These are phyloP conservation scores for Acorus calamus DNA, from an alignment of 106 monocot species.

Conservation along the genomic window DNA sequence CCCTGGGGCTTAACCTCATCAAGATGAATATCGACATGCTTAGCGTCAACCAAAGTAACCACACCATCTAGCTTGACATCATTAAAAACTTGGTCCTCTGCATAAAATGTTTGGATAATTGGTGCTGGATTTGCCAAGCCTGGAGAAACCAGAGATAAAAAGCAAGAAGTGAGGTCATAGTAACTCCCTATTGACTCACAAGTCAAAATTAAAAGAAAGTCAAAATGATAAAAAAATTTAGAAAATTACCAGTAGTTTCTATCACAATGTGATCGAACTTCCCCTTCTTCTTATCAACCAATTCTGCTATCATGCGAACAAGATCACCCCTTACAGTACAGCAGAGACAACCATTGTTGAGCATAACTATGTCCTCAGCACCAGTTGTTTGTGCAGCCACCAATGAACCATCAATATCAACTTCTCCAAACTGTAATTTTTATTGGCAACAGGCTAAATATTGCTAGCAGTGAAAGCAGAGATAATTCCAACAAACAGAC, in stretches of 20 bases:
- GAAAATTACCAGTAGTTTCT: slow-evolving; percentile 85
- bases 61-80: slow-evolving; percentile 95
- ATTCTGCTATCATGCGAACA: slow-evolving; percentile 86
- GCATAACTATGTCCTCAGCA: slow-evolving; percentile 92
- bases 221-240: not conserved
- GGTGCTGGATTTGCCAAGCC: slow-evolving; percentile 95
- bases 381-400: slow-evolving; percentile 83
- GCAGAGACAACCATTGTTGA: slow-evolving; percentile 97
- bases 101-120: slow-evolving; percentile 96
- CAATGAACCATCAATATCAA: slow-evolving; percentile 94
- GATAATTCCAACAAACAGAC: not conserved
- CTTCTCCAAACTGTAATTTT: slow-evolving; percentile 72
- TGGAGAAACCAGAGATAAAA: slow-evolving; percentile 17
- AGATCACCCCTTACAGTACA: slow-evolving; percentile 98
- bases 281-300: slow-evolving; percentile 83
- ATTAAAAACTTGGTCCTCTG: slow-evolving; percentile 77
- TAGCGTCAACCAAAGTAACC: slow-evolving; percentile 95
- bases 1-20: slow-evolving; percentile 90
- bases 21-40: slow-evolving; percentile 69
- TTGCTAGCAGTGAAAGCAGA: not conserved
- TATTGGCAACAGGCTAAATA: not conserved
- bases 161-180: not conserved
- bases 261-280: slow-evolving; percentile 96
- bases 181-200: too few relatives aligned
- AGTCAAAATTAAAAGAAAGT: not conserved